phyloP scores from a whole-genome alignment of 108 stramenopile species.

The Cyclotella choctawhatcheeana region DNA sequence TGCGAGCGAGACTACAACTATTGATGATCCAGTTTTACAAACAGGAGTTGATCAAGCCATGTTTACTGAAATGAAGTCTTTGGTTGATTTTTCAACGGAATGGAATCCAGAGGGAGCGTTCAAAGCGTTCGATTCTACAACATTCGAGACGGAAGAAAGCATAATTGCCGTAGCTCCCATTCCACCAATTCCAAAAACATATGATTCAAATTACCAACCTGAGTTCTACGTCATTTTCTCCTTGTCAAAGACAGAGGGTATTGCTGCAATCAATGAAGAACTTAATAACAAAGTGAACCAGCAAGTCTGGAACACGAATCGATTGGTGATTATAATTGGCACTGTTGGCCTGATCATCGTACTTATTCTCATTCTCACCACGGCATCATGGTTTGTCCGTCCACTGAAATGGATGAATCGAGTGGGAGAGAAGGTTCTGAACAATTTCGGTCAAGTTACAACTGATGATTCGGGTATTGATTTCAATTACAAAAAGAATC shows the following conservation, averaged over 20 bases:
- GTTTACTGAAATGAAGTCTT: constrained; percentile 23
- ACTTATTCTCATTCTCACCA: constrained; percentile 36
- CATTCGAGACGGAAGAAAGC: constrained; percentile 14
- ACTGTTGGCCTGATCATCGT: constrained; percentile 40
- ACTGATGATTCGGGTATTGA: constrained; percentile 35
- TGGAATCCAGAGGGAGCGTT: constrained; percentile 31
- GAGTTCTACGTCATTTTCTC: constrained; percentile 48
- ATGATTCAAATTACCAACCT: constrained; percentile 42
- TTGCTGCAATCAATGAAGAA: constrained; percentile 21
- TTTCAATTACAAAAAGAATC: background rate
- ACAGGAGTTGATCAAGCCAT: constrained; percentile 13
- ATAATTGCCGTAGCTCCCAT: constrained; percentile 29
- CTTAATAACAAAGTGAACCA: constrained; percentile 35
- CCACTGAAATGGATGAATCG: constrained; percentile 62
- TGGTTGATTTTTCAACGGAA: constrained; percentile 12
- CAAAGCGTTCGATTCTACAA: background rate
- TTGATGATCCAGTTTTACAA: constrained; percentile 6
- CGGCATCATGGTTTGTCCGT: constrained; percentile 45
- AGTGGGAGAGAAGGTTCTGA: constrained; percentile 46
- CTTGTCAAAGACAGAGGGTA: constrained; percentile 23
- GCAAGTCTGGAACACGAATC: constrained; percentile 30
- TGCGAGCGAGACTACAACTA: constrained; percentile 5
- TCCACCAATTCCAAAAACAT: constrained; percentile 44
- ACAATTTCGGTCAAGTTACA: constrained; percentile 37
- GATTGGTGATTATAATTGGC: constrained; percentile 38